phyloP scores from a whole-genome alignment of 306 rosid genomes.

The Inga laurina region DNA sequence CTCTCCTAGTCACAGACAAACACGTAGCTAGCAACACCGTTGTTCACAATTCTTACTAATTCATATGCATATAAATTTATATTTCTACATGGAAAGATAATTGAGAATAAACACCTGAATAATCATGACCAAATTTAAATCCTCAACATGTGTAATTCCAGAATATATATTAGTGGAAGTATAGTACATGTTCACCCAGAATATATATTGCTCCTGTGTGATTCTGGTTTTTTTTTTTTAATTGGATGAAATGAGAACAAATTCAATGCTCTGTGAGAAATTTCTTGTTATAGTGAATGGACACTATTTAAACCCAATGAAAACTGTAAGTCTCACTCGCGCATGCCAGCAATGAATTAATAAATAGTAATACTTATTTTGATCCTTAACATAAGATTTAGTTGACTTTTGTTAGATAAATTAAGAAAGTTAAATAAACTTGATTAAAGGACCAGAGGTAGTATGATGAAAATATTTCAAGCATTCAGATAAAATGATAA shows the following conservation, averaged over 20 bases:
- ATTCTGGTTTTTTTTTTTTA: slow-evolving; percentile 6
- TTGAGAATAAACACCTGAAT: background rate
- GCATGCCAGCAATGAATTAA: slow-evolving; percentile 20
- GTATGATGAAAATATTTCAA: slow-evolving; percentile 3
- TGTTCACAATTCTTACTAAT: background rate
- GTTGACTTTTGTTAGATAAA: too few relatives aligned
- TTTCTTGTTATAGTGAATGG: slow-evolving; percentile 2
- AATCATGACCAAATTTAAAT: background rate
- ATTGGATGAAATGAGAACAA: slow-evolving; percentile 18
- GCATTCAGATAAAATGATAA: background rate
- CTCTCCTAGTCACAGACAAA: too few relatives aligned
- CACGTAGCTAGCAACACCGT: too few relatives aligned
- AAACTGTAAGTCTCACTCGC: background rate
- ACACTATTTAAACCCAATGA: slow-evolving; percentile 8
- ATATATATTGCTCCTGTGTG: background rate
- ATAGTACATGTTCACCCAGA: background rate
- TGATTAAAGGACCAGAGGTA: too few relatives aligned
- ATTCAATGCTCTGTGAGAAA: background rate
- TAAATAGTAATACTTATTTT: background rate
- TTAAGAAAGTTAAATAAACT: too few relatives aligned
- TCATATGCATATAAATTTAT: background rate
- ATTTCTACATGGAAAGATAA: background rate
- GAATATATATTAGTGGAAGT: background rate
- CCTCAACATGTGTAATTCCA: background rate
- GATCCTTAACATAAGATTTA: too few relatives aligned